These are phyloP conservation scores for Flaveria linearis DNA, from an alignment of 129 eudicot species.

Conservation along the genomic window DNA sequence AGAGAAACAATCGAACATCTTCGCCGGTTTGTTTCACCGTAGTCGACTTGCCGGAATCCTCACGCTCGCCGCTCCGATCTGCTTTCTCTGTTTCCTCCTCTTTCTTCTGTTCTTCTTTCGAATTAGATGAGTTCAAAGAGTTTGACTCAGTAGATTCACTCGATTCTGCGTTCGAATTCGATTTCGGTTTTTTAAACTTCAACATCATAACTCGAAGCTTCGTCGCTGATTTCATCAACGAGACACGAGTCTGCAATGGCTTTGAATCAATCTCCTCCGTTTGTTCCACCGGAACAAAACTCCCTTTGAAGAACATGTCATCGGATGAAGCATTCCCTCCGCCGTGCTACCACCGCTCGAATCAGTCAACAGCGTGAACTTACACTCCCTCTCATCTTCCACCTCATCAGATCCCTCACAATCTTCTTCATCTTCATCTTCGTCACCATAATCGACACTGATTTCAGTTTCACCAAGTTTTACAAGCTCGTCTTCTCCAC, in stretches of 20 bases:
- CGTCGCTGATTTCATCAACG: slow-evolving; percentile 55
- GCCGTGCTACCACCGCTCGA: slow-evolving; percentile 41
- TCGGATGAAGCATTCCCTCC: slow-evolving; percentile 49
- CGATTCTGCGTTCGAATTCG: too few species aligned
- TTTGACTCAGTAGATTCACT: too few species aligned
- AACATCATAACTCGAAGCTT: slow-evolving; percentile 68
- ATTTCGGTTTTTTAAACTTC: slow-evolving; percentile 54
- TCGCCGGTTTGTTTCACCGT: slow-evolving; percentile 61
- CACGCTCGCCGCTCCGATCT: slow-evolving; percentile 10
- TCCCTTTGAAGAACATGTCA: slow-evolving; percentile 67
- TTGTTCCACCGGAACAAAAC: slow-evolving; percentile 45
- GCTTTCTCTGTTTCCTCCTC: slow-evolving; percentile 4
- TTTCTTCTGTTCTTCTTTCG: slow-evolving; percentile 28
- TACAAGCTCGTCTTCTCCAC: slow-evolving; percentile 1
- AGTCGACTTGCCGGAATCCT: slow-evolving; percentile 36
- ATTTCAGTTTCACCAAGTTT: slow-evolving; percentile 12
- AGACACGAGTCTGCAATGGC: slow-evolving; percentile 43
- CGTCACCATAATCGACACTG: slow-evolving; percentile 29
- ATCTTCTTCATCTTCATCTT: slow-evolving; percentile 22
- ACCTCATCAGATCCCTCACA: slow-evolving; percentile 33
- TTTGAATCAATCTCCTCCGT: slow-evolving; percentile 37
- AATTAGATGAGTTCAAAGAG: background rate
- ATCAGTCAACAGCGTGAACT: slow-evolving; percentile 46
- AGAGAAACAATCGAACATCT: slow-evolving; percentile 55
- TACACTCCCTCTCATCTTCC: slow-evolving; percentile 30